Base-by-base conservation (phyloP, 108 stramenopile genomes). In the Nitzschia sp. region DNA sequence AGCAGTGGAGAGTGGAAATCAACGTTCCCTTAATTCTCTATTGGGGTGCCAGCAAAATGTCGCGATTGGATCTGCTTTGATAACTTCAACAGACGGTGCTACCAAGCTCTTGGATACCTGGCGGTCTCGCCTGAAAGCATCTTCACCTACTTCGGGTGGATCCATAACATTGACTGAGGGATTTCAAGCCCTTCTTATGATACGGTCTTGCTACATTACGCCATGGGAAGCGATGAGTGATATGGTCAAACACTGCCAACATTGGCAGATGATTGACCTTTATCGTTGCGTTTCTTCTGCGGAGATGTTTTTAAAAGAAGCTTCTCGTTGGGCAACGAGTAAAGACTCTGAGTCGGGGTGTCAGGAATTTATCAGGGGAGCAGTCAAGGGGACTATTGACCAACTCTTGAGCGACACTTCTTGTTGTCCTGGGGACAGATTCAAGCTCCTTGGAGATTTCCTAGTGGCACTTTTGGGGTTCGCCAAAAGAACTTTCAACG, bases 121-220 rank as follows among this genome's bases (percentile, higher is more conserved):
- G 28, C 30, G 8, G 51, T 53, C 51, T 4, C 38, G 13, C 9
- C 38, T 42, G 38, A 42, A 42, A 17, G 11, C 49, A 19, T 19
- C 49, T 51, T 24, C 56, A 29, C 31, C 31, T 57, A 5, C 42
- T n/a, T 61, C 60, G 3, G 18, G 18, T 30, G 36, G 9, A n/a
- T n/a, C n/a, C n/a, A n/a, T n/a, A n/a, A n/a, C n/a, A n/a, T n/a
- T n/a, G n/a, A n/a, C n/a, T 36, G 35, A 38, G 33, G 38, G 21
- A 11, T 30, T 74, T 21, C 72, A 51, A 38, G 72, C 64, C 18
- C 56, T 74, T 9, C 58, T 74, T 15, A 65, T 74, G 65, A 46
- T 74, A 64, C 46, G 31, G n/a, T 64, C 72, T 33, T 38, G 36
- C 9, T 74, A 66, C 48, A 45, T 33, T 4, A 66, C 72, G 23